Evolutionary conservation across 106 monocot genomes (phyloP).

Genomic region (Dendrobium officinale): DNA sequence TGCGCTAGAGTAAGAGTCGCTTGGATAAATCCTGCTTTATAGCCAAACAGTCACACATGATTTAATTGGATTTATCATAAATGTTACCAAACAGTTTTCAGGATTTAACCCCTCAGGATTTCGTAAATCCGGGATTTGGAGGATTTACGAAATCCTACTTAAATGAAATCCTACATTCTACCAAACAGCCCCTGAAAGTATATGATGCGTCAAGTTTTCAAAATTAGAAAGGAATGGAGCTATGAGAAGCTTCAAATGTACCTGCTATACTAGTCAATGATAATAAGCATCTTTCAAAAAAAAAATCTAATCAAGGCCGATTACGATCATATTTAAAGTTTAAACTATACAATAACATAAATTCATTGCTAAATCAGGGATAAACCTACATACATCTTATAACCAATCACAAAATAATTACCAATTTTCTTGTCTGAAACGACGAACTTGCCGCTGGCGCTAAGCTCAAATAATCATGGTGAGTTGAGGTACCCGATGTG

Average conservation of each 20-base stretch:
- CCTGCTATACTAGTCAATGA: neutral
- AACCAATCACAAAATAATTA: no score
- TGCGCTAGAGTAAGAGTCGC: no score
- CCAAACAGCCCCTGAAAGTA: neutral
- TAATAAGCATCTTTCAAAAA: neutral
- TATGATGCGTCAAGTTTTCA: neutral
- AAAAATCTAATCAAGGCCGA: neutral
- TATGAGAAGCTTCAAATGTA: neutral
- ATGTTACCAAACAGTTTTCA: no score
- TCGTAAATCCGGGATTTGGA: no score
- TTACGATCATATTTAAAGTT: no score
- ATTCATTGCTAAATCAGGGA: neutral
- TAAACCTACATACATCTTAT: neutral
- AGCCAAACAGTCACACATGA: no score
- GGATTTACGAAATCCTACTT: no score
- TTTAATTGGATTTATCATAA: no score
- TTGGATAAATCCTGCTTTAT: no score
- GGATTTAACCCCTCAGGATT: no score
- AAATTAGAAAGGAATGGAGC: neutral
- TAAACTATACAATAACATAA: no score
- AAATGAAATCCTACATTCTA: no score
- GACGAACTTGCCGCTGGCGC: slow-evolving; percentile 4
- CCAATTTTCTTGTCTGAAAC: neutral
- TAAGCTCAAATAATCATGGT: neutral
- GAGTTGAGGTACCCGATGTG: neutral